Evolutionary conservation across 139 green algal genomes (phyloP), one percentile per base, ranked within the genome.

Genomic region (Zygnema cylindricum): DNA sequence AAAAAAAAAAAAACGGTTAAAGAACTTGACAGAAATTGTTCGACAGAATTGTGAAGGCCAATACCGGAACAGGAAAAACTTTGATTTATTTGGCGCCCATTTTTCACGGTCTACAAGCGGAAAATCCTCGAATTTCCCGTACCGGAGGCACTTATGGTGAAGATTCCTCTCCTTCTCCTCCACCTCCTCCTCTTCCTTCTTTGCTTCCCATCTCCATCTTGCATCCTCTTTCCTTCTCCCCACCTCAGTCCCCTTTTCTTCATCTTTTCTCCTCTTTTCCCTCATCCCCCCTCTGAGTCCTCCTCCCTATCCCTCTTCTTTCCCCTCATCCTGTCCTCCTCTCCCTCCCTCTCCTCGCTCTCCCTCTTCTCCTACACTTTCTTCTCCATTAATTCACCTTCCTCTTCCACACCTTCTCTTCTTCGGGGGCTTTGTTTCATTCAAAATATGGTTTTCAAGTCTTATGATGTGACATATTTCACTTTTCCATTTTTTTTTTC

Each of bases 61-160:
- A 91, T 32, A 93, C 88, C 3, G 96, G 96, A 11, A 95, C 92
- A 2, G 97, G 97, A 42, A 99, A 99, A 92, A 98, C 97, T 0
- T 92, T 98, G 73, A 92, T 94, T 21, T 98, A 98, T 91, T 92
- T 98, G 69, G 93, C 95, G 36, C 96, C 96, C 36, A 95, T 99
- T 1, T 90, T 99, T 35, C 79, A 98, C 38, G 75, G 92, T 25
- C 89, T 99, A 81, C 92, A 95, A 91, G 92, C 39, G 39, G 35
- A 40, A 7, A 55, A 23, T 30, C 23, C 69, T 36, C 30, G 36
- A 0, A 32, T 92, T n/a, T 38, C 36, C 33, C 35, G 89, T 7
- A 23, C 36, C 22, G 89, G 90, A n/a, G 89, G 89, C 30, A 93
- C 86, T 0, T 92, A 88, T 73, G 87, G 87, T 90, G 38, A 84